A percentile compares a stretch with the other conserved stretches of the same genome.
Conservation (phyloP, 2,329 filamentous ascomycete genomes). For the Alternaria atra region DNA sequence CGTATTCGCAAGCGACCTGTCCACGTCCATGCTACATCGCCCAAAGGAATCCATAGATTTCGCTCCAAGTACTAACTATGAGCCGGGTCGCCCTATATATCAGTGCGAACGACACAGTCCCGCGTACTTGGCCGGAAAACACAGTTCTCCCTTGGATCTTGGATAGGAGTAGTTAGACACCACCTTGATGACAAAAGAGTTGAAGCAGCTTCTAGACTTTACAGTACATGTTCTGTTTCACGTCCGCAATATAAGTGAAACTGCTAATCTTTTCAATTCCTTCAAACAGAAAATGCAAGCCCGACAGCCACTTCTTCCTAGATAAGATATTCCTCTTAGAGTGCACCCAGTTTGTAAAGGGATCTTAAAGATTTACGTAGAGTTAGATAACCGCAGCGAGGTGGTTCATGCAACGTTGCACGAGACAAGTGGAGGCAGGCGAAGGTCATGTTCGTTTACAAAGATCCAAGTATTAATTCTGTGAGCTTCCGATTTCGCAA, state of each 20-base stretch:
- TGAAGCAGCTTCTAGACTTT: not conserved
- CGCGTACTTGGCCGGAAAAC: not conserved
- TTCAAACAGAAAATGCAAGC: not conserved
- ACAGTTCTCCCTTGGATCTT: not conserved
- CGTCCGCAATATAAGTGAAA: not conserved
- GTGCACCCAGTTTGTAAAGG: not conserved
- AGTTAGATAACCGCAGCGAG: not conserved
- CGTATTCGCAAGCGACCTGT: not conserved
- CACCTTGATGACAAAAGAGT: not conserved
- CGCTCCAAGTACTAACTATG: not conserved
- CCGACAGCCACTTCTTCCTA: not conserved
- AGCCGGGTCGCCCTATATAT: not conserved
- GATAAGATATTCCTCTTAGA: not conserved
- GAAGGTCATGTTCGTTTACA: not conserved
- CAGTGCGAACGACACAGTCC: not conserved
- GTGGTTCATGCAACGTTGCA: not conserved
- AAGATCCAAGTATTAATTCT: not conserved
- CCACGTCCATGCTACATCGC: not conserved
- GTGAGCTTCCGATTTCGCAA: not conserved
- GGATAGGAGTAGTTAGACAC: not conserved
- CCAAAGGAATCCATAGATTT: not conserved
- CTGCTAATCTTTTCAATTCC: not conserved
- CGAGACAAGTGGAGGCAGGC: not conserved
- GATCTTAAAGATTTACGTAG: not conserved
- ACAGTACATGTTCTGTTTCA: not conserved